These are phyloP conservation scores for Carallia pectinifolia DNA, from an alignment of 345 rosid genomes.

Conservation along the genomic window DNA sequence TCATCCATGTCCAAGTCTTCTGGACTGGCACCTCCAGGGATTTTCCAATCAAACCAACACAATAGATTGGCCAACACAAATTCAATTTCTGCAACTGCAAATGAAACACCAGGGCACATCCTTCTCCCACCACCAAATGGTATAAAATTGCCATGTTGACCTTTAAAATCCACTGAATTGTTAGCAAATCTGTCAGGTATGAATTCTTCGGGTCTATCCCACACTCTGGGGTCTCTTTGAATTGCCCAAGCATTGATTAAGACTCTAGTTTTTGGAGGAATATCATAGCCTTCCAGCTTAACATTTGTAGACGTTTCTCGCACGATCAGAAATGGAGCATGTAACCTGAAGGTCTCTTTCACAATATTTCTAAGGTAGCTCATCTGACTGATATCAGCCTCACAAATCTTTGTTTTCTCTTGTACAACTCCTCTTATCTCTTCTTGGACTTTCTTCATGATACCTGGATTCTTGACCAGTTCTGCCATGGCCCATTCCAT, in stretches of 20 bases:
- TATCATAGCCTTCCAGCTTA: constrained; percentile 12
- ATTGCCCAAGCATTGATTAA: constrained; percentile 21
- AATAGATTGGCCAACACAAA: constrained; percentile 18
- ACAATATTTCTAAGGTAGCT: constrained; percentile 7
- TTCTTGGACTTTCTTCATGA: constrained; percentile 24
- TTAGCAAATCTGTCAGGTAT: constrained; percentile 14
- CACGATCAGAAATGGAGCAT: background rate
- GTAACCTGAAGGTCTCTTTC: constrained; percentile 23
- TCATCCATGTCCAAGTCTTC: constrained; percentile 28
- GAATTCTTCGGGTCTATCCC: constrained; percentile 22
- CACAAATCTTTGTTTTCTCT: constrained; percentile 8
- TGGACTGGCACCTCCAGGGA: constrained; percentile 9
- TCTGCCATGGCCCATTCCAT: constrained; percentile 34
- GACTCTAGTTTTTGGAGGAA: constrained; percentile 17
- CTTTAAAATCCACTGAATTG: constrained; percentile 9
- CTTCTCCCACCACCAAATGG: constrained; percentile 20
- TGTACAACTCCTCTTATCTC: constrained; percentile 22
- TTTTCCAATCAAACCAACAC: constrained; percentile 31
- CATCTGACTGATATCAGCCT: constrained; percentile 11
- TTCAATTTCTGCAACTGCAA: constrained; percentile 14
- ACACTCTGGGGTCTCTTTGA: constrained; percentile 15
- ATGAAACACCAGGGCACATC: constrained; percentile 15
- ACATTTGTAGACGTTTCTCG: constrained; percentile 7
- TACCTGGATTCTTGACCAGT: constrained; percentile 20
- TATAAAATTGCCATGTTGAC: constrained; percentile 2